Percentiles rank a stretch among this genome's conserved stretches.
Evolutionary conservation across 176 grass and related monocot genomes (phyloP).

Genomic region (Avena eriantha): DNA sequence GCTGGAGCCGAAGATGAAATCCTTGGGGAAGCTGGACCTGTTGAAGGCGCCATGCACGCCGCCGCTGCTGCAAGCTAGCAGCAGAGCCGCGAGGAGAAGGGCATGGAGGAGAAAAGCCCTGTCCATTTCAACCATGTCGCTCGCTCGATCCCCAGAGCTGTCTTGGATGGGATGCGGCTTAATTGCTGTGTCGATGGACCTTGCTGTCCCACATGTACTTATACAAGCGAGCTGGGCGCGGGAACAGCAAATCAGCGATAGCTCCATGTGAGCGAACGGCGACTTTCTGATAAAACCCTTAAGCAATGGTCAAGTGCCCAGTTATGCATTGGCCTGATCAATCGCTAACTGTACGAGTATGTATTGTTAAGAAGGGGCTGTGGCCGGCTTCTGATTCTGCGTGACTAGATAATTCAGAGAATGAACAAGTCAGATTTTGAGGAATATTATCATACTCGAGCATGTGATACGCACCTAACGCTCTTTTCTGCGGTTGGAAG

Average conservation of each 20-base stretch:
- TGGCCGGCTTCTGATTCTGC: background rate
- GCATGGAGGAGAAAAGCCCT: background rate
- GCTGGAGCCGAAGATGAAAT: slow-evolving; percentile 60
- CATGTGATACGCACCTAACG: too few relatives aligned
- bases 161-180: background rate
- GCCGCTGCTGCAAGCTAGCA: slow-evolving; percentile 21
- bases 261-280: background rate
- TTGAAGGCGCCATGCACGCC: slow-evolving; percentile 41
- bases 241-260: background rate
- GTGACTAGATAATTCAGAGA: background rate
- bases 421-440: background rate
- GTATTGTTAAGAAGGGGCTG: background rate
- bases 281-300: background rate
- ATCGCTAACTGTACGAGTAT: background rate
- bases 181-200: background rate
- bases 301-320: background rate
- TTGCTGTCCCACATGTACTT: background rate
- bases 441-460: background rate
- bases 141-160: background rate
- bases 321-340: too few relatives aligned
- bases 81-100: background rate
- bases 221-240: background rate
- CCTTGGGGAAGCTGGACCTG: slow-evolving; percentile 51
- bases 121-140: background rate
- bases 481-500: too few relatives aligned